Base-by-base conservation (phyloP, 1,284 basidiomycete species). In the Rhodotorula glutinis region DNA sequence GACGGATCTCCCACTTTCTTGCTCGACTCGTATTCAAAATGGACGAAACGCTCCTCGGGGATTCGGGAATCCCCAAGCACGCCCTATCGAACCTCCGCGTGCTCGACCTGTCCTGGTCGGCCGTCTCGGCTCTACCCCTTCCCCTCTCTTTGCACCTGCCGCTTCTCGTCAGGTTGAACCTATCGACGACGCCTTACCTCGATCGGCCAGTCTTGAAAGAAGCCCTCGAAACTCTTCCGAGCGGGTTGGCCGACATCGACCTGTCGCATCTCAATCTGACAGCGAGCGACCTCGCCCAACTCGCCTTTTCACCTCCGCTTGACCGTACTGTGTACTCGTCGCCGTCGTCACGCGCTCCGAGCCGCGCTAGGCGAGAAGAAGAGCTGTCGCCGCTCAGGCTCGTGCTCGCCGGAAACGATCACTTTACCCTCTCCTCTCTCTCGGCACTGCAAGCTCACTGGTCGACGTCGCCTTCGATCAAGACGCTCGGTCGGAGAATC, bases 71-170 rank as follows among this genome's bases (percentile, higher is more conserved):
- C 21, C n/a, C 46, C 11, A 21, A 8, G n/a, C 46, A 47, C 10
- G 46, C 14, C 16, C 27, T 27, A 14, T n/a, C 49, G 11, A 27
- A 51, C 25, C 43, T 59, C 25, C 19, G 13, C 14, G 25, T 17
- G 23, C 53, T 65, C 57, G 63, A 65, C 54, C 54, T 65, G 13
- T 61, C 57, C 40, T 65, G 58, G 58, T 51, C 58, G 27, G 44
- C 52, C 19, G n/a, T 61, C 29, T 21, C 53, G 0, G 19, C 47
- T 21, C 58, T 65, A 21, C 64, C 64, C 13, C 33, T 51, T n/a
- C 43, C 53, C 4, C 46, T 60, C 30, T n/a, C 38, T 5, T 3
- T 13, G 11, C 47, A 38, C 19, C 17, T 55, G 16, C 54, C 57
- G 4, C 13, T 27, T 1, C 47, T 65, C 25, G 13, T 4, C 19